Base-by-base conservation (phyloP, 495 filamentous ascomycete genomes). In the Tuber magnatum region DNA sequence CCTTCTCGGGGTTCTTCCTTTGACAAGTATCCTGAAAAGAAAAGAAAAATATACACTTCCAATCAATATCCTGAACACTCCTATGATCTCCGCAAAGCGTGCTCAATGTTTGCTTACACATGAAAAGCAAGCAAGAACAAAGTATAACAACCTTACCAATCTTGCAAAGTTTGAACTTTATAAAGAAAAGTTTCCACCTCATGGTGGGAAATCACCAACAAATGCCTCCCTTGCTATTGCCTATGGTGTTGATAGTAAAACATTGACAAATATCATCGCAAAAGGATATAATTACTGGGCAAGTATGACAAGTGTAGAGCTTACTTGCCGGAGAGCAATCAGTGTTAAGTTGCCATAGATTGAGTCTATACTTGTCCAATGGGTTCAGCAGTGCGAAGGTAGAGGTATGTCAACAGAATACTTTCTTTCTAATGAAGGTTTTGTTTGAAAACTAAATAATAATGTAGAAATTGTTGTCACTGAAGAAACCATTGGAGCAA, bases 91-190 rank as follows among this genome's bases (percentile, higher is more conserved):
- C 1, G 6, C 6, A 43, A 43, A 10, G 24, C 5, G 22, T 51
- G 24, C 46, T 24, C 22, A n/a, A 51, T 5, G 8, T 7, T n/a
- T 51, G 5, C 22, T n/a, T 1, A 12, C 20, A 24, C 22, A 51
- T 51, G 46, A 51, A 51, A 51, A 24, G 20, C 22, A n/a, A 12
- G 14, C 7, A 4, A 3, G 40, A 2, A 32, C 28, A 3, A 70
- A 65, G 35, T n/a, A 73, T 18, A 28, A 6, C 6, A 69, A 32
- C 12, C 71, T 69, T 48, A 73, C 38, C 14, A 72, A 68, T 38
- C 16, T 39, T 3, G 16, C 56, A 42, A 74, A 72, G 35, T 75
- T 71, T 72, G 44, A 74, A 7, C 69, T 73, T 0, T 74, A 71
- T 22, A 72, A 44, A 28, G 28, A 42, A 46, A 76, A n/a, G 22